Evolutionary conservation across 2,329 filamentous ascomycete species (phyloP).

Genomic region (Colletotrichum sp.): DNA sequence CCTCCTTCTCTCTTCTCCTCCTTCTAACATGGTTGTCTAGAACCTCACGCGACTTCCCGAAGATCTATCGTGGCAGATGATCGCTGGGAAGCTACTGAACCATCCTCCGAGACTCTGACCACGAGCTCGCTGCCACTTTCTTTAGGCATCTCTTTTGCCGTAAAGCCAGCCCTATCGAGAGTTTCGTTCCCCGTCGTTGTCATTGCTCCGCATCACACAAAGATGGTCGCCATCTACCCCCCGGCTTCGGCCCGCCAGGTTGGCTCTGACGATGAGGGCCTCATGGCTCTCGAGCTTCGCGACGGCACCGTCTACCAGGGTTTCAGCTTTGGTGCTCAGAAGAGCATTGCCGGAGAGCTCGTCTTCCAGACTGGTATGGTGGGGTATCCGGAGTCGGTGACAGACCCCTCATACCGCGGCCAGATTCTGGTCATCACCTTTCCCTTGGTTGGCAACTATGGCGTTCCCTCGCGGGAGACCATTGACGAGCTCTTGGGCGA

Average conservation of each 20-base stretch:
- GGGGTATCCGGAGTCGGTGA: conserved; percentile 93
- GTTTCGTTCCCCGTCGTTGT: conserved; percentile 7
- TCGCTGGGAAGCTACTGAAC: conserved; percentile 24
- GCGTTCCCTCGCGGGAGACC: conserved; percentile 86
- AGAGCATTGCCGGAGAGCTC: conserved; percentile 93
- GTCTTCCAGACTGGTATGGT: conserved; percentile 99
- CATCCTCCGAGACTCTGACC: conserved; percentile 18
- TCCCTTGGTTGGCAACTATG: conserved; percentile 95
- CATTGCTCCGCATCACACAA: conserved; percentile 18
- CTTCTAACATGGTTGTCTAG: conserved; percentile 22
- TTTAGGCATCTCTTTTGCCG: not conserved
- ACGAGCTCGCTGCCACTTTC: conserved; percentile 20
- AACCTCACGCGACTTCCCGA: conserved; percentile 21
- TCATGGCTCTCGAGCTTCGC: conserved; percentile 89
- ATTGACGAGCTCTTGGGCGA: conserved; percentile 85
- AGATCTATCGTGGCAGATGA: conserved; percentile 27
- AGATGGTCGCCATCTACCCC: conserved; percentile 44
- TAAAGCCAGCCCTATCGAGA: conserved; percentile 2
- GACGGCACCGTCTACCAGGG: conserved; percentile 92
- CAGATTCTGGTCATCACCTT: conserved; percentile 98
- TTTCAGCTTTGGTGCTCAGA: conserved; percentile 94
- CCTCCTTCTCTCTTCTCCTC: conserved; percentile 17
- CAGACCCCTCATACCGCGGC: conserved; percentile 85
- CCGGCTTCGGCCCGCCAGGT: conserved; percentile 68
- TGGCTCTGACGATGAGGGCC: conserved; percentile 58